These are phyloP conservation scores for Corylus heterophylla DNA, from an alignment of 306 rosid genomes.

Conservation along the genomic window DNA sequence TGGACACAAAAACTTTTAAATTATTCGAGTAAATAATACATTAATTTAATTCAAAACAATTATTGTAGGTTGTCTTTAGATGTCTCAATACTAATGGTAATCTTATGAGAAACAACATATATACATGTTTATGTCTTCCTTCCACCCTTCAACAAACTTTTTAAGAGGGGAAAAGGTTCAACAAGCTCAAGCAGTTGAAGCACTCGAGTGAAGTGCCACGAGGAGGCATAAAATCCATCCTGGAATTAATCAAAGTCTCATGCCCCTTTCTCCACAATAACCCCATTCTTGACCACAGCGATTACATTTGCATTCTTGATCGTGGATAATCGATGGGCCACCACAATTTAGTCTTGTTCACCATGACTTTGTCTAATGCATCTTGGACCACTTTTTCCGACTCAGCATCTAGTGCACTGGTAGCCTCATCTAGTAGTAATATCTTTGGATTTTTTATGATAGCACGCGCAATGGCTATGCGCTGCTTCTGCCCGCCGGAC, in stretches of 20 bases:
- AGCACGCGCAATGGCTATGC: slow-evolving; percentile 84
- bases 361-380: slow-evolving; percentile 79
- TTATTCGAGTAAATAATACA: no score
- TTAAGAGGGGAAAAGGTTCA: background rate
- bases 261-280: slow-evolving; percentile 85
- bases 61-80: no score
- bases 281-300: slow-evolving; percentile 83
- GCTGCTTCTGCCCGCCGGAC: slow-evolving; percentile 86
- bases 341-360: slow-evolving; percentile 69
- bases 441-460: slow-evolving; percentile 80
- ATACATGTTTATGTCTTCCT: background rate
- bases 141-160: background rate
- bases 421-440: slow-evolving; percentile 76
- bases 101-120: no score
- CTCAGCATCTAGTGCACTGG: slow-evolving; percentile 84
- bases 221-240: slow-evolving; percentile 82
- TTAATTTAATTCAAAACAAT: no score
- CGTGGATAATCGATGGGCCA: slow-evolving; percentile 85
- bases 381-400: slow-evolving; percentile 92
- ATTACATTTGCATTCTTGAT: slow-evolving; percentile 80
- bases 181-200: slow-evolving; percentile 39
- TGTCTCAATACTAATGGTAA: no score
- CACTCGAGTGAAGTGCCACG: slow-evolving; percentile 69
- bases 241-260: slow-evolving; percentile 56
- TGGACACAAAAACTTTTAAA: no score